Evolutionary conservation across 139 green algal species (phyloP), one percentile per base, ranked within the genome.

Genomic region (Haematococcus sp.): DNA sequence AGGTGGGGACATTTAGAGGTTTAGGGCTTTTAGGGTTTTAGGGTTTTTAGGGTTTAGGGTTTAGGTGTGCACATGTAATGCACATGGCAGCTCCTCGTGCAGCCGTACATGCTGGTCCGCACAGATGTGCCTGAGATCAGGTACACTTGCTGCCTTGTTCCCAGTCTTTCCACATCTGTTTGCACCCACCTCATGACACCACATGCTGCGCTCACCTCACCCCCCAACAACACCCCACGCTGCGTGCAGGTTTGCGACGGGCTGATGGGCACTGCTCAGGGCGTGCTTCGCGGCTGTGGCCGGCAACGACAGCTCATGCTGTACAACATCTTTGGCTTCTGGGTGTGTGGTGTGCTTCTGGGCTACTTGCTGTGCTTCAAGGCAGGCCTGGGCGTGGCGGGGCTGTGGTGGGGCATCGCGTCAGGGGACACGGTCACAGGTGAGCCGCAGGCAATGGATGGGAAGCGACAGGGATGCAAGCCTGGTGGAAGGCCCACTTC

Each of bases 291-390:
- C 2, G 79, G 74, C 43, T 81, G 74, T 33, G 79, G 79, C 32
- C 64, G 65, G 46, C 79, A 84, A 49, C 44, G 43, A 44, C 33
- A 70, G 23, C 74, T 78, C 22, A 76, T 78, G 31, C 40, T 49
- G 7, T 49, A 49, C 11, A 49, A 49, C 40, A 49, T 35, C 60
- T 23, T 68, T 60, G 79, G 74, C 44, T 81, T 81, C 65, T 81
- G 74, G 79, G 22, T 76, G 11, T 80, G 68, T 40, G 79, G 79
- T 30, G 74, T 79, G 34, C 64, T 78, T 32, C 56, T 84, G 28
- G 79, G 79, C 34, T 78, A 73, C 66, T 35, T 81, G 34, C 70
- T 85, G 70, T 77, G 69, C 74, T 85, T 85, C 74, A 44, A 77
- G 2, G 74, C 70, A 43, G 65, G 66, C 1, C 22, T 81, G 59